Percentiles rank a stretch among this genome's conserved stretches.
phyloP scores from a whole-genome alignment of 768 basidiomycete species.

The Leccinum subgranulosum region DNA sequence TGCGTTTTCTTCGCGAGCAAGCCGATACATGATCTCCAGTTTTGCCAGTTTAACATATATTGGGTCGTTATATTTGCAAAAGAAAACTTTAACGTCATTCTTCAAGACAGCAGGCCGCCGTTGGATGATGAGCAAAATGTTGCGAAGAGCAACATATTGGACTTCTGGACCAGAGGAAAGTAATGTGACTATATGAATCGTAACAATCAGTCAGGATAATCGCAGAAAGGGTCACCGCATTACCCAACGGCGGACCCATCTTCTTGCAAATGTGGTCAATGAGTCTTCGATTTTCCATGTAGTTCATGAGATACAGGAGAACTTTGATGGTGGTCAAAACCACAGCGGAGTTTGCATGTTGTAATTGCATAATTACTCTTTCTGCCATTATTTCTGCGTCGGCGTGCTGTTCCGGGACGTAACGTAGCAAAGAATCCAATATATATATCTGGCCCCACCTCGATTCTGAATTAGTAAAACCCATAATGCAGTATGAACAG shows the following conservation, averaged over 20 bases:
- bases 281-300: constrained; percentile 86
- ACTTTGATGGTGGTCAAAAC: constrained; percentile 98
- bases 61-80: constrained; percentile 99
- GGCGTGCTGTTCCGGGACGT: constrained; percentile 81
- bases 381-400: constrained; percentile 97
- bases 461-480: constrained; percentile 14
- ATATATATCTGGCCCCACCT: constrained; percentile 99
- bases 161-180: constrained; percentile 98
- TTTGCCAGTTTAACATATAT: constrained; percentile 99
- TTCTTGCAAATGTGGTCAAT: constrained; percentile 93
- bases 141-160: constrained; percentile 95
- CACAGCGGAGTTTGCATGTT: constrained; percentile 99
- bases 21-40: constrained; percentile 97
- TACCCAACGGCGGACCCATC: constrained; percentile 97
- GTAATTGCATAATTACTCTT: constrained; percentile 87
- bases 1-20: constrained; percentile 93
- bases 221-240: neutral
- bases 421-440: constrained; percentile 88
- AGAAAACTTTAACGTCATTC: constrained; percentile 98
- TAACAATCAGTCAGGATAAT: constrained; percentile 2
- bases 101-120: constrained; percentile 86
- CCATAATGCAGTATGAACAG: neutral
- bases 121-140: constrained; percentile 97
- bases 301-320: constrained; percentile 96
- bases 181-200: constrained; percentile 65